Percentiles rank a stretch among this genome's conserved stretches.
These are phyloP conservation scores for Wilhelminamyces savonicus DNA, from an alignment of 805 yeast genomes.

Conservation along the genomic window DNA sequence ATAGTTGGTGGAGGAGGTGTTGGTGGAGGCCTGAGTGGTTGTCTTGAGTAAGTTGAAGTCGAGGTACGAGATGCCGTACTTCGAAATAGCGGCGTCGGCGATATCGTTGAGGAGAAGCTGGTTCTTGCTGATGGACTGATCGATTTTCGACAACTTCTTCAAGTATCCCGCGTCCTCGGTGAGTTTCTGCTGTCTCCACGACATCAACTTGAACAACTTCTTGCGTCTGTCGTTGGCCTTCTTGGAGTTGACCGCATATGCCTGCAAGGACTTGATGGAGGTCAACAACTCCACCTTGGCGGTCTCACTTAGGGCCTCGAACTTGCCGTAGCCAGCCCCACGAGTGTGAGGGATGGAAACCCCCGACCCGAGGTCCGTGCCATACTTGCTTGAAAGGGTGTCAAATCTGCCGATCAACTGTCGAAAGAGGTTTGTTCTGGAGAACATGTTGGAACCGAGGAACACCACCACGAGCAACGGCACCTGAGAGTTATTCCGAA, in stretches of 20 bases:
- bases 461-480: constrained; percentile 24
- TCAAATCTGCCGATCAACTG: background rate
- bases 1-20: constrained; percentile 17
- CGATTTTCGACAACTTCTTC: constrained; percentile 45
- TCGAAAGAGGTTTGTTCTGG: constrained; percentile 8
- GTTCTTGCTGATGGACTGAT: constrained; percentile 41
- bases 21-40: background rate
- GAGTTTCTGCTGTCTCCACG: constrained; percentile 50
- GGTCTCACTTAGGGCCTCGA: constrained; percentile 11
- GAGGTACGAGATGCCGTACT: constrained; percentile 39
- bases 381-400: background rate
- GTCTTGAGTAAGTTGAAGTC: constrained; percentile 15
- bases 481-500: constrained; percentile 13
- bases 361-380: background rate
- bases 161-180: constrained; percentile 50
- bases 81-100: constrained; percentile 34
- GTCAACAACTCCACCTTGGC: constrained; percentile 26
- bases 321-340: constrained; percentile 4
- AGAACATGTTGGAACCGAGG: constrained; percentile 26
- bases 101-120: constrained; percentile 40
- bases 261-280: constrained; percentile 43
- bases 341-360: too few relatives aligned
- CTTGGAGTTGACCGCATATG: constrained; percentile 34
- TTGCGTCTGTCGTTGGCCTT: constrained; percentile 42
- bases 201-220: constrained; percentile 39